phyloP scores from a whole-genome alignment of 1,284 basidiomycete species.

The Trichosporon sp. region DNA sequence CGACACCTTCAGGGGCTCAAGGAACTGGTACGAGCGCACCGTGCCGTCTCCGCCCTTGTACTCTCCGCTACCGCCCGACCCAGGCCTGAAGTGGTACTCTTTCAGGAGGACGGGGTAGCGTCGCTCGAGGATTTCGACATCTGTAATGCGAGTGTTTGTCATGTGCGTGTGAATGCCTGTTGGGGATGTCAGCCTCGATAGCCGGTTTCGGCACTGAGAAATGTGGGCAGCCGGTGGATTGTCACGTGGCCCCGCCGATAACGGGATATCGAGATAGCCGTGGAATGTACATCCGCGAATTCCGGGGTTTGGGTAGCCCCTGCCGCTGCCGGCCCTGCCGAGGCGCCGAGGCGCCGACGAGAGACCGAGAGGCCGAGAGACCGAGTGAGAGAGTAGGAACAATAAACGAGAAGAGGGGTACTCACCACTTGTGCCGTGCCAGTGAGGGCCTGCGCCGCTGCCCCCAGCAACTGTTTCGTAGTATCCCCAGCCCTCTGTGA shows the following conservation, averaged over 20 bases:
- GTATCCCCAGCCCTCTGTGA: constrained; percentile 9
- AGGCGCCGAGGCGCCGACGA: too few species aligned
- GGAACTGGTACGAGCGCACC: constrained; percentile 79
- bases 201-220: too few species aligned
- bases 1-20: constrained; percentile 80
- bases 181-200: too few species aligned
- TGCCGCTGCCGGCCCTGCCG: too few species aligned
- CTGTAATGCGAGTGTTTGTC: constrained; percentile 88
- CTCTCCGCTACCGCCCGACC: constrained; percentile 70
- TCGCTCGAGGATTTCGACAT: constrained; percentile 53
- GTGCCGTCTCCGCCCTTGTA: constrained; percentile 84
- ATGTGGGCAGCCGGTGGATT: too few species aligned
- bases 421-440: constrained; percentile 87
- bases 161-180: constrained; percentile 51
- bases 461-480: constrained; percentile 65
- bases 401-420: too few species aligned
- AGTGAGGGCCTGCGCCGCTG: constrained; percentile 80
- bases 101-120: constrained; percentile 76
- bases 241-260: too few species aligned
- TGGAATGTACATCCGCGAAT: too few species aligned
- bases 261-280: too few species aligned
- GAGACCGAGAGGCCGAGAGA: too few species aligned
- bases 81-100: constrained; percentile 68
- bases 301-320: too few species aligned
- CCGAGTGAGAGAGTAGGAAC: too few species aligned